A percentile compares a stretch with the other conserved stretches of the same genome.
Evolutionary conservation across 108 stramenopile genomes (phyloP).

Genomic region (Aureococcus anophagefferens): DNA sequence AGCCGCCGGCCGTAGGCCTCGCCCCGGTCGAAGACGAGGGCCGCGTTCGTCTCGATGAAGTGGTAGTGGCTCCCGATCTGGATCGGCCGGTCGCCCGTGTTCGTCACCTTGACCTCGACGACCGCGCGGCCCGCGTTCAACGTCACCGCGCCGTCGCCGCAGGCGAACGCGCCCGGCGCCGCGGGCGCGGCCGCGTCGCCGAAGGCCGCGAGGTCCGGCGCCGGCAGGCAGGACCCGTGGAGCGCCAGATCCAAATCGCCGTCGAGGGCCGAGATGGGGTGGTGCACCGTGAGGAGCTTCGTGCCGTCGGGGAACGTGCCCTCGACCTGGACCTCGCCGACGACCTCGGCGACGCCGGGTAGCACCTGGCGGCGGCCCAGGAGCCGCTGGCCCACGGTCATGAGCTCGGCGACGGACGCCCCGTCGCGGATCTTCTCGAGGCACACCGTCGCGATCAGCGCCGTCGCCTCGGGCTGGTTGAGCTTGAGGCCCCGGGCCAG

Average conservation of each 20-base stretch:
- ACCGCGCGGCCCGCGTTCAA: constrained; percentile 50
- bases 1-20: constrained; percentile 71
- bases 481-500: constrained; percentile 76
- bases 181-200: background rate
- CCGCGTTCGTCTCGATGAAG: constrained; percentile 74
- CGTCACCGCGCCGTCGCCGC: constrained; percentile 34
- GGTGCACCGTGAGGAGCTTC: constrained; percentile 85
- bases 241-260: constrained; percentile 77
- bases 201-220: constrained; percentile 62
- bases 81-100: constrained; percentile 90
- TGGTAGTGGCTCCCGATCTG: constrained; percentile 82
- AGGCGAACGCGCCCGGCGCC: constrained; percentile 21
- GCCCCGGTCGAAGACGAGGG: constrained; percentile 75
- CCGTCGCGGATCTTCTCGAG: constrained; percentile 89
- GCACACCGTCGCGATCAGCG: constrained; percentile 80
- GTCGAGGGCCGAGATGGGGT: constrained; percentile 51
- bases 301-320: constrained; percentile 97
- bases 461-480: constrained; percentile 75
- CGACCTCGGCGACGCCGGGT: constrained; percentile 63
- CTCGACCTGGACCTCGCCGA: constrained; percentile 91
- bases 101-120: constrained; percentile 76
- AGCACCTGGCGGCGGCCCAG: constrained; percentile 74
- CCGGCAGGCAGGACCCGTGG: constrained; percentile 76
- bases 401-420: constrained; percentile 66
- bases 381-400: constrained; percentile 65